A percentile compares a stretch with the other conserved stretches of the same genome.
phyloP scores from a whole-genome alignment of 257 asterid genomes.

The Rubia yunnanensis region DNA sequence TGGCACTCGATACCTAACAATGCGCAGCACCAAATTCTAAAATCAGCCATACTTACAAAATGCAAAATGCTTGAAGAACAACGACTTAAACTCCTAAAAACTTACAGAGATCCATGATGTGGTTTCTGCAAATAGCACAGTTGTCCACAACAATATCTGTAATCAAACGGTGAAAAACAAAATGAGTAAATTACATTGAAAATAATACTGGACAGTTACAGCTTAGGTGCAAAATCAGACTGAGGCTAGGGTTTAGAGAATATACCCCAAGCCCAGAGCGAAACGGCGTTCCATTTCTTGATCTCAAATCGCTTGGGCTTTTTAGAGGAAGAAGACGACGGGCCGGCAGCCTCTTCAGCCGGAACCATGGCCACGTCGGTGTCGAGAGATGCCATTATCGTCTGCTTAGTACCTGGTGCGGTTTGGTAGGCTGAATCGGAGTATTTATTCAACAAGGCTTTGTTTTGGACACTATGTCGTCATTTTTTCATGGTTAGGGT shows the following conservation, averaged over 20 bases:
- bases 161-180: slow-evolving; percentile 1
- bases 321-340: slow-evolving; percentile 36
- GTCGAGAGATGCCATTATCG: slow-evolving; percentile 60
- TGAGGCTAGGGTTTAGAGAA: slow-evolving; percentile 14
- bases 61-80: background rate
- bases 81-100: background rate
- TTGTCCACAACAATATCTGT: slow-evolving; percentile 94
- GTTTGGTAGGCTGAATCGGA: background rate
- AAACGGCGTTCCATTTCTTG: slow-evolving; percentile 88
- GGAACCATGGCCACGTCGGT: slow-evolving; percentile 67
- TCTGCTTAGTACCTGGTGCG: background rate
- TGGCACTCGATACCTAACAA: slow-evolving; percentile 89
- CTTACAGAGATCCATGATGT: slow-evolving; percentile 97
- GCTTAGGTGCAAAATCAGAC: slow-evolving; percentile 16
- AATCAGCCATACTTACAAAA: background rate
- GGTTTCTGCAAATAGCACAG: slow-evolving; percentile 94
- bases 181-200: background rate
- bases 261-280: slow-evolving; percentile 96
- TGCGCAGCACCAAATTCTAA: background rate
- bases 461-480: background rate
- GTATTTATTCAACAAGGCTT: background rate
- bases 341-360: slow-evolving; percentile 62
- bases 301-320: slow-evolving; percentile 73
- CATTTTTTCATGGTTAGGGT: background rate
- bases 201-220: background rate